Percentiles rank a stretch among this genome's conserved stretches.
Evolutionary conservation across 495 filamentous ascomycete genomes (phyloP).

Genomic region (Clavariopsis aquatica): DNA sequence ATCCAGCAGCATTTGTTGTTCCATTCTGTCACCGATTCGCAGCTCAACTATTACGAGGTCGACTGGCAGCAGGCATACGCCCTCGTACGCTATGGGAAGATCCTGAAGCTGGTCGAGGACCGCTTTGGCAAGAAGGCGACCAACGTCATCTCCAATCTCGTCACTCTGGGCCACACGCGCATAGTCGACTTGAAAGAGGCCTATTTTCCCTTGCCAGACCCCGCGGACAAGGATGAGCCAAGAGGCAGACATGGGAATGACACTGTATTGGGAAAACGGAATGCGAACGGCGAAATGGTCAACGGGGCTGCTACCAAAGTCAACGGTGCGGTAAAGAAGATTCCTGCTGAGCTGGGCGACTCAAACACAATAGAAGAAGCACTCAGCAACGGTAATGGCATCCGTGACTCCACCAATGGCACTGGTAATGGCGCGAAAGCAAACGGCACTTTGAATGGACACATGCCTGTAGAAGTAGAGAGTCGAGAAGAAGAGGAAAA

Average conservation of each 20-base stretch:
- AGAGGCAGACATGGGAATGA: conserved; percentile 14
- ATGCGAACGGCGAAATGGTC: neutral
- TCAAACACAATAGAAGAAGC: neutral
- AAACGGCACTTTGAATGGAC: neutral
- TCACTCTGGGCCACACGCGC: conserved; percentile 74
- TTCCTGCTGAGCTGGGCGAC: conserved; percentile 6
- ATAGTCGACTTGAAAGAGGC: conserved; percentile 65
- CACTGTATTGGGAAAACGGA: neutral
- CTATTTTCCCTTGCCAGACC: conserved; percentile 36
- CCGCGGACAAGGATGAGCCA: conserved; percentile 25
- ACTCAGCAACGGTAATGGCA: conserved; percentile 10
- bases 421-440: conserved; percentile 1
- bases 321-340: conserved; percentile 4
- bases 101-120: conserved; percentile 70
- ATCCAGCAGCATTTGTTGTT: conserved; percentile 85
- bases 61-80: conserved; percentile 73
- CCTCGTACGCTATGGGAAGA: conserved; percentile 76
- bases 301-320: conserved; percentile 8
- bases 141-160: conserved; percentile 69
- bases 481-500: conserved; percentile 5
- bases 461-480: neutral
- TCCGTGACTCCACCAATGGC: neutral
- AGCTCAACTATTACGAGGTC: conserved; percentile 74
- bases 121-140: conserved; percentile 70
- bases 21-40: conserved; percentile 67